Evolutionary conservation across 768 basidiomycete genomes (phyloP).

Genomic region (Obba rivulosa): DNA sequence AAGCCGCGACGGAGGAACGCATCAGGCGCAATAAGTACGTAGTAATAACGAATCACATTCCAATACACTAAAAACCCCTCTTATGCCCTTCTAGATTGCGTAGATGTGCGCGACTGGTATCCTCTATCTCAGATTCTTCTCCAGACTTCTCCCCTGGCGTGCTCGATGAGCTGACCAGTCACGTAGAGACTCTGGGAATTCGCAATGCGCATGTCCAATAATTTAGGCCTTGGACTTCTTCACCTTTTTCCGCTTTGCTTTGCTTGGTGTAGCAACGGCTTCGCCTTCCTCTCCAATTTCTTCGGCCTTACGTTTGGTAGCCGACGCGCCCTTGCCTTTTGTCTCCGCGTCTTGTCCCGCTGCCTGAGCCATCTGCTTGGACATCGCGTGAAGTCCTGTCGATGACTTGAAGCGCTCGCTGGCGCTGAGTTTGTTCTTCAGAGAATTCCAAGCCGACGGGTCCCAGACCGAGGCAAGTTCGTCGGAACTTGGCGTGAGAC

Average conservation of each 20-base stretch:
- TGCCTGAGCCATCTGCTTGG: constrained; percentile 51
- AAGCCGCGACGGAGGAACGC: constrained; percentile 44
- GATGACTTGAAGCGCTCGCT: constrained; percentile 62
- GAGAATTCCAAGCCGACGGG: constrained; percentile 45
- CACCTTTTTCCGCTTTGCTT: constrained; percentile 40
- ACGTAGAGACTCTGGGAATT: no score
- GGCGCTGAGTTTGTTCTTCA: constrained; percentile 41
- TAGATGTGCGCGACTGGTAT: no score
- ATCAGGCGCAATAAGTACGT: constrained; percentile 44
- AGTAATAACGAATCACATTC: no score
- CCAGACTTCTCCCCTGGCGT: no score
- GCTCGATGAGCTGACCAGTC: no score
- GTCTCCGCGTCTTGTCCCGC: neutral
- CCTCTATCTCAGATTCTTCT: no score
- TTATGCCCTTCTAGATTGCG: no score
- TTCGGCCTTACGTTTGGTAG: constrained; percentile 25
- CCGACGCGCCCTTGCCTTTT: constrained; percentile 19
- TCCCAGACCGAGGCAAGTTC: constrained; percentile 49
- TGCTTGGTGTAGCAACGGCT: constrained; percentile 21
- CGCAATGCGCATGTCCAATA: no score
- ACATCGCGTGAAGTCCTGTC: constrained; percentile 53
- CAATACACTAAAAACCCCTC: no score
- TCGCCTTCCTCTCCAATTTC: constrained; percentile 11
- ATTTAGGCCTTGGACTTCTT: constrained; percentile 23
- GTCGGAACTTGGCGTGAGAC: constrained; percentile 28